Conservation (phyloP, 176 grass and related monocot genomes). For the Oryza australiensis region DNA sequence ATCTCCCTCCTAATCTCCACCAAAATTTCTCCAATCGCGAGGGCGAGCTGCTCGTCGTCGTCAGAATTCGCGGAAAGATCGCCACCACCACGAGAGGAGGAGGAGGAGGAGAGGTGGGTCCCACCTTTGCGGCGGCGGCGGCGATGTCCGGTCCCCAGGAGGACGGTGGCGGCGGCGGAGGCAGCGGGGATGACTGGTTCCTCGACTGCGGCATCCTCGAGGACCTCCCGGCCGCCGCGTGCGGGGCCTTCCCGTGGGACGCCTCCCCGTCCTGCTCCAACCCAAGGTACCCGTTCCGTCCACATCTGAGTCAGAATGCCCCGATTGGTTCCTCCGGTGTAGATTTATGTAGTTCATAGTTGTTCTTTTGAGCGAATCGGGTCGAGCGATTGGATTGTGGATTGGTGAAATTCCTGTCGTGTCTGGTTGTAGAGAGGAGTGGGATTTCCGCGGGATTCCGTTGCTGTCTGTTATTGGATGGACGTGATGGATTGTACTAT, state of each 20-base stretch:
- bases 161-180: conserved; percentile 6
- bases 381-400: not conserved
- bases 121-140: conserved; percentile 28
- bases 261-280: conserved; percentile 49
- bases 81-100: conserved; percentile 12
- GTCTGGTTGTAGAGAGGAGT: not conserved
- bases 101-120: not conserved
- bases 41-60: not conserved
- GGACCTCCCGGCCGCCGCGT: conserved; percentile 46
- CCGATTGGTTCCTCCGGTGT: not conserved
- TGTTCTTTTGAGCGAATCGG: not conserved
- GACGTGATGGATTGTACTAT: not conserved
- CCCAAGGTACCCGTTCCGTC: conserved; percentile 29
- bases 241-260: conserved; percentile 55
- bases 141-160: conserved; percentile 47
- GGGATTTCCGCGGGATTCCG: not conserved
- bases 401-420: not conserved
- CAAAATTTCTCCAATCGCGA: not conserved
- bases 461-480: not conserved
- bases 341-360: not conserved
- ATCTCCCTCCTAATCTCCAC: not conserved
- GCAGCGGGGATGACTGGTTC: conserved; percentile 48
- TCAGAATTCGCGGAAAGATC: not conserved
- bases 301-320: too few relatives aligned
- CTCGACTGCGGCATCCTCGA: conserved; percentile 57